Conservation (phyloP, 192 early-diverging fungal genomes). For the Bifiguratus adelaidae region DNA sequence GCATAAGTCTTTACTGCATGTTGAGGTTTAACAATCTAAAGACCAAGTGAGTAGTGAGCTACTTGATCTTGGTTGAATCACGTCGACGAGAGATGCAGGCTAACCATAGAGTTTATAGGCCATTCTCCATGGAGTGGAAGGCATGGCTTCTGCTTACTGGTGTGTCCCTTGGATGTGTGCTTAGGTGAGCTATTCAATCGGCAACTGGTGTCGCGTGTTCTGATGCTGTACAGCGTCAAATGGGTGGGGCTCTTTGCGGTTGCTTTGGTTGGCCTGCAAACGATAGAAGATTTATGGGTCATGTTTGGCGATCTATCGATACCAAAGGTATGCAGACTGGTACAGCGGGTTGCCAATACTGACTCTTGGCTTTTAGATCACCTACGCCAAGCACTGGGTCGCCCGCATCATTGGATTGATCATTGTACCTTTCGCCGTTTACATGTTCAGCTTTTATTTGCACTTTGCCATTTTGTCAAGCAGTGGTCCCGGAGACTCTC, state of each 20-base stretch:
- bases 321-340: too few relatives aligned
- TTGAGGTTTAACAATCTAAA: conserved; percentile 68
- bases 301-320: conserved; percentile 68
- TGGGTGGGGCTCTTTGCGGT: conserved; percentile 95
- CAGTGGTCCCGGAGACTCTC: conserved; percentile 77
- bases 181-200: conserved; percentile 48
- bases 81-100: background rate
- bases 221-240: conserved; percentile 52
- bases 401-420: conserved; percentile 74
- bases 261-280: conserved; percentile 84
- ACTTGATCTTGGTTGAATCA: background rate
- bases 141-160: conserved; percentile 81
- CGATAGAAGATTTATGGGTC: conserved; percentile 86
- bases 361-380: too few relatives aligned
- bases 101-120: conserved; percentile 36
- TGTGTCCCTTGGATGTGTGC: conserved; percentile 71
- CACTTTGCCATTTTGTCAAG: conserved; percentile 83
- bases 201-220: too few relatives aligned
- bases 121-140: conserved; percentile 86
- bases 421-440: conserved; percentile 69
- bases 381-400: conserved; percentile 73
- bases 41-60: conserved; percentile 20
- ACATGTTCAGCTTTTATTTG: conserved; percentile 69
- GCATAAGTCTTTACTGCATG: conserved; percentile 51
- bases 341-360: too few relatives aligned